phyloP scores from a whole-genome alignment of 768 basidiomycete species.

The Mycena albidolilacea region DNA sequence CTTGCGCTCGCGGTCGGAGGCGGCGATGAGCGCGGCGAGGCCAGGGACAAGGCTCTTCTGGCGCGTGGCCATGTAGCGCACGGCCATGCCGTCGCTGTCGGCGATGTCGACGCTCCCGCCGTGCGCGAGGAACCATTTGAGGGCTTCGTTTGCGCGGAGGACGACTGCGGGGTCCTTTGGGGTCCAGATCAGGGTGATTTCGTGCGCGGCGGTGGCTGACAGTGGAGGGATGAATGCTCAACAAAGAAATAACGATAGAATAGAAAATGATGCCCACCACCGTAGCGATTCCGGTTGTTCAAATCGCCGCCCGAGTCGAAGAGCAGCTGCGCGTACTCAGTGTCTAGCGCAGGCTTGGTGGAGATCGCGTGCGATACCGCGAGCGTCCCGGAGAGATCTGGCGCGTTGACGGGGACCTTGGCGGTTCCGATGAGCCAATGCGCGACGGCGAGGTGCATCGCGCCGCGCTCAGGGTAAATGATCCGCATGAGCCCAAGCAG shows the following conservation, averaged over 20 bases:
- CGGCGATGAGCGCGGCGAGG: slow-evolving; percentile 42
- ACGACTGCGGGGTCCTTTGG: slow-evolving; percentile 39
- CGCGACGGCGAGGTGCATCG: slow-evolving; percentile 48
- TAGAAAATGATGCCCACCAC: slow-evolving; percentile 34
- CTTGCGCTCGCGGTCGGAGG: slow-evolving; percentile 51
- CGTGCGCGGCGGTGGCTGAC: slow-evolving; percentile 51
- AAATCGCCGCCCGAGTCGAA: slow-evolving; percentile 60
- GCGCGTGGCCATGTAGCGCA: slow-evolving; percentile 42
- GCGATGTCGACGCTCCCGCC: slow-evolving; percentile 59
- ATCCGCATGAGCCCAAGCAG: slow-evolving; percentile 51
- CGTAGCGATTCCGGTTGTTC: slow-evolving; percentile 57
- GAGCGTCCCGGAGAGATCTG: slow-evolving; percentile 57
- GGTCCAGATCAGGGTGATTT: slow-evolving; percentile 52
- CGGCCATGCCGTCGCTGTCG: slow-evolving; percentile 55
- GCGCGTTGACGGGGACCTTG: slow-evolving; percentile 55
- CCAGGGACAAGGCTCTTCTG: slow-evolving; percentile 25
- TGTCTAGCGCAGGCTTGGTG: slow-evolving; percentile 57
- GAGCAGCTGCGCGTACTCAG: slow-evolving; percentile 59
- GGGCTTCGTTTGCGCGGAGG: slow-evolving; percentile 44
- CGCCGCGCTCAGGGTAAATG: slow-evolving; percentile 43
- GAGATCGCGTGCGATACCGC: slow-evolving; percentile 58
- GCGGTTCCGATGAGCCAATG: slow-evolving; percentile 51
- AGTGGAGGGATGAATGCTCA: not conserved
- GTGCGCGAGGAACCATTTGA: slow-evolving; percentile 58
- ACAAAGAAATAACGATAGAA: too few species aligned